phyloP scores from a whole-genome alignment of 2,329 filamentous ascomycete genomes.

The Blumeriella jaapii region DNA sequence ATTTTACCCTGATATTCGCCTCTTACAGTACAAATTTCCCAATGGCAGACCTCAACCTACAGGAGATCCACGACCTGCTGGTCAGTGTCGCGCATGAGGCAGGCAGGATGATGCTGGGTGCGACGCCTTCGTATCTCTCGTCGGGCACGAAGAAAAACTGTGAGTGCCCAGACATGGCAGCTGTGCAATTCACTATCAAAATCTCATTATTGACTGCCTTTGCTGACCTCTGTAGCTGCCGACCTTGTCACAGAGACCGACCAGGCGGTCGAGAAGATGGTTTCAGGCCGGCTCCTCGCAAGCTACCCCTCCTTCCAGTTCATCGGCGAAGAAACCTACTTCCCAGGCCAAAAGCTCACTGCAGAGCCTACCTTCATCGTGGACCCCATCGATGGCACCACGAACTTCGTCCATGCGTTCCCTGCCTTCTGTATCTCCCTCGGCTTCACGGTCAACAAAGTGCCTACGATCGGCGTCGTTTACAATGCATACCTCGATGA shows the following conservation, averaged over 20 bases:
- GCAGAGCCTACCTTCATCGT: conserved; percentile 64
- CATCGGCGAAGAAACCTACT: conserved; percentile 69
- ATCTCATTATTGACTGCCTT: too few relatives aligned
- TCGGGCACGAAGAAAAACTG: conserved; percentile 55
- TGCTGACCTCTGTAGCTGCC: conserved; percentile 38
- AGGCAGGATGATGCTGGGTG: conserved; percentile 51
- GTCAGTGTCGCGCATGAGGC: conserved; percentile 49
- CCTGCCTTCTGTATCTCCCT: conserved; percentile 67
- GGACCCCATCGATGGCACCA: conserved; percentile 74
- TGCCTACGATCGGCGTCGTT: conserved; percentile 59
- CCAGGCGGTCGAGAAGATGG: conserved; percentile 52
- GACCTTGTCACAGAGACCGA: conserved; percentile 61
- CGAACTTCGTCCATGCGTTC: conserved; percentile 70
- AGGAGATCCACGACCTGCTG: conserved; percentile 50
- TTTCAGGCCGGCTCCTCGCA: conserved; percentile 39
- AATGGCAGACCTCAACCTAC: conserved; percentile 47
- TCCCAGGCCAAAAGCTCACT: conserved; percentile 51
- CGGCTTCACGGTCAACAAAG: conserved; percentile 52
- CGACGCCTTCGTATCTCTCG: conserved; percentile 45
- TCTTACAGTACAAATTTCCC: too few relatives aligned
- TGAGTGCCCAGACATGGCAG: conserved; percentile 10
- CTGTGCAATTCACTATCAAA: too few relatives aligned
- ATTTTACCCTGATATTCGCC: too few relatives aligned
- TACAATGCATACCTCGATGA: conserved; percentile 67
- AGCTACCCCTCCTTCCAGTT: conserved; percentile 49